Evolutionary conservation across 805 yeast species (phyloP).

Genomic region (Myxozyma neglecta): DNA sequence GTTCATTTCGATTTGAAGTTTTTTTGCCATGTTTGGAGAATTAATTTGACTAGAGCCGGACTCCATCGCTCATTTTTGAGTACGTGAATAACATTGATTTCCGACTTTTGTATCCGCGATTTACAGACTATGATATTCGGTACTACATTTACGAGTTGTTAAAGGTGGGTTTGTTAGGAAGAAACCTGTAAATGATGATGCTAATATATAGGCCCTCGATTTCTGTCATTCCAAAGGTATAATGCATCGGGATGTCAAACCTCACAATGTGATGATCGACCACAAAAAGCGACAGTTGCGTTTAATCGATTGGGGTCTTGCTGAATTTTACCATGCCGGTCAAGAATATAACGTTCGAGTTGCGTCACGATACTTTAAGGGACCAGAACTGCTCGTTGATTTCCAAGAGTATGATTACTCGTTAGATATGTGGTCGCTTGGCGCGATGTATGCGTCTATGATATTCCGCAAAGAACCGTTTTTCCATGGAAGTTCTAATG

Average conservation of each 20-base stretch:
- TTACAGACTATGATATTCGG: slow-evolving; percentile 72
- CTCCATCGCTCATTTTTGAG: slow-evolving; percentile 87
- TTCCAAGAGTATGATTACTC: slow-evolving; percentile 88
- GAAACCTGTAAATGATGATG: neutral
- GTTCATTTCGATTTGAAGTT: neutral
- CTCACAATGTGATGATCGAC: slow-evolving; percentile 94
- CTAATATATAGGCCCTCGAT: slow-evolving; percentile 62
- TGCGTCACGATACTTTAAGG: slow-evolving; percentile 89
- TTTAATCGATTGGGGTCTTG: slow-evolving; percentile 93
- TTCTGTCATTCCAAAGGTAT: slow-evolving; percentile 93
- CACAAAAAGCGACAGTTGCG: slow-evolving; percentile 66
- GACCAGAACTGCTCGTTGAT: slow-evolving; percentile 87
- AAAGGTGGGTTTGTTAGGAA: slow-evolving; percentile 36
- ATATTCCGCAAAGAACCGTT: slow-evolving; percentile 89
- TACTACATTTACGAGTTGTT: slow-evolving; percentile 79
- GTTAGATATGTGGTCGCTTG: slow-evolving; percentile 89
- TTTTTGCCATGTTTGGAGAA: neutral
- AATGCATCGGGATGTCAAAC: slow-evolving; percentile 94
- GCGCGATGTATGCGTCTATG: slow-evolving; percentile 89
- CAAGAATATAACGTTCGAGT: slow-evolving; percentile 90
- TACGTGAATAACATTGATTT: slow-evolving; percentile 80
- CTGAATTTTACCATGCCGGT: slow-evolving; percentile 88
- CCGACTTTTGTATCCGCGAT: slow-evolving; percentile 74
- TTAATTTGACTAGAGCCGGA: slow-evolving; percentile 47
- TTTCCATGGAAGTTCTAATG: slow-evolving; percentile 86